These are phyloP conservation scores for Pythium biforme DNA, from an alignment of 352 stramenopile genomes.

Conservation along the genomic window DNA sequence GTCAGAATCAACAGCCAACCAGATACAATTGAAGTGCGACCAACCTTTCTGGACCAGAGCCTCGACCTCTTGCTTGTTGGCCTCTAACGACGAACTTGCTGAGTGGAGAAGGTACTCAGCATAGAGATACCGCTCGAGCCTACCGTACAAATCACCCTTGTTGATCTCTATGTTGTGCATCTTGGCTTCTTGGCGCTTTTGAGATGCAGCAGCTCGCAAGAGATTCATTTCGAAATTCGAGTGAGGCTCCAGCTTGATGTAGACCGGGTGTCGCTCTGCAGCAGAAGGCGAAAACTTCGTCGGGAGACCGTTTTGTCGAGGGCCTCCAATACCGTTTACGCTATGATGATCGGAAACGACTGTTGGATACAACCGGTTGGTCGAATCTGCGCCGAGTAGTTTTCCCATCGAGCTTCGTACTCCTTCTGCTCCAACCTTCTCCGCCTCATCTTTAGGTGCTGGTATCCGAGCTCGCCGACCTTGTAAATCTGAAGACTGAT, in stretches of 20 bases:
- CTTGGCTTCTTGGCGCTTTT: slow-evolving; percentile 81
- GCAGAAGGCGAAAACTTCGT: slow-evolving; percentile 4
- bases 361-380: slow-evolving; percentile 24
- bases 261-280: slow-evolving; percentile 47
- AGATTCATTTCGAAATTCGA: slow-evolving; percentile 85
- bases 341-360: slow-evolving; percentile 1
- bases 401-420: slow-evolving; percentile 23
- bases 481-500: not conserved
- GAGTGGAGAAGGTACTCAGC: slow-evolving; percentile 79
- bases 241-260: slow-evolving; percentile 78
- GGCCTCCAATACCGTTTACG: not conserved
- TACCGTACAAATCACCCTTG: slow-evolving; percentile 74
- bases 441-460: slow-evolving; percentile 7
- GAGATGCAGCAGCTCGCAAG: slow-evolving; percentile 64
- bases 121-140: slow-evolving; percentile 74
- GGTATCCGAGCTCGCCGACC: slow-evolving; percentile 10
- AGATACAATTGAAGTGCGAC: not conserved
- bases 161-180: slow-evolving; percentile 84
- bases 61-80: slow-evolving; percentile 69
- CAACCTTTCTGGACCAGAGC: slow-evolving; percentile 69
- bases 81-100: slow-evolving; percentile 49
- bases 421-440: slow-evolving; percentile 20
- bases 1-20: not conserved
- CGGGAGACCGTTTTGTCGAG: not conserved
- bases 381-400: slow-evolving; percentile 6